A percentile compares a stretch with the other conserved stretches of the same genome.
These are phyloP conservation scores for Gossypium davidsonii DNA, from an alignment of 441 rosid species.

Conservation along the genomic window DNA sequence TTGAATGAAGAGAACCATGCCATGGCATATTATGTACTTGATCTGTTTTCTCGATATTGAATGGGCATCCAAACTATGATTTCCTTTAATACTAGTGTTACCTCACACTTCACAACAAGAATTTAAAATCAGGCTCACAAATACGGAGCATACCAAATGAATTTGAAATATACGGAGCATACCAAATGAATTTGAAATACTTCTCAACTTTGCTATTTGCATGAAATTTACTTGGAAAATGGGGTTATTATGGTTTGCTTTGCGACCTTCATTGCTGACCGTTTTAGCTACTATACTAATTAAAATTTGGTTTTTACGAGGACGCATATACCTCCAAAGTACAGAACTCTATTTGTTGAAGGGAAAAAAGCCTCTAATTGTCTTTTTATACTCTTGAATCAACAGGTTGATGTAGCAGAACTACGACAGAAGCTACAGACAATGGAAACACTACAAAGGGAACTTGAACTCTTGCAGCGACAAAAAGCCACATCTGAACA, in stretches of 20 bases:
- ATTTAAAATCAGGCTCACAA: background rate
- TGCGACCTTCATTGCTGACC: background rate
- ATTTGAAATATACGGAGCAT: background rate
- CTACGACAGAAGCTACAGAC: conserved; percentile 82
- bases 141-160: background rate
- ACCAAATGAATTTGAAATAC: background rate
- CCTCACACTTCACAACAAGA: background rate
- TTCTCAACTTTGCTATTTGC: background rate
- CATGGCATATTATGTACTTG: background rate
- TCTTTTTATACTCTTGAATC: conserved; percentile 10
- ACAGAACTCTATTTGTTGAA: background rate
- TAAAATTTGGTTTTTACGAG: background rate
- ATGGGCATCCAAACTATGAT: background rate
- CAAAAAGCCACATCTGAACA: conserved; percentile 95
- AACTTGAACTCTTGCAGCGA: conserved; percentile 81
- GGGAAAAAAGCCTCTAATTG: background rate
- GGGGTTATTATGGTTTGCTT: background rate
- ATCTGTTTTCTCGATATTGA: background rate
- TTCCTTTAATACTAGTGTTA: background rate
- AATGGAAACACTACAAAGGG: conserved; percentile 79
- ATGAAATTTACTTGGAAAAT: background rate
- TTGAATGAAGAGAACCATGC: background rate
- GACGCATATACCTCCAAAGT: background rate
- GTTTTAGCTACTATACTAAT: background rate
- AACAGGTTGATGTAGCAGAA: conserved; percentile 93